Conservation (phyloP, 148 eudicot species). For the Heliosperma pusillum region DNA sequence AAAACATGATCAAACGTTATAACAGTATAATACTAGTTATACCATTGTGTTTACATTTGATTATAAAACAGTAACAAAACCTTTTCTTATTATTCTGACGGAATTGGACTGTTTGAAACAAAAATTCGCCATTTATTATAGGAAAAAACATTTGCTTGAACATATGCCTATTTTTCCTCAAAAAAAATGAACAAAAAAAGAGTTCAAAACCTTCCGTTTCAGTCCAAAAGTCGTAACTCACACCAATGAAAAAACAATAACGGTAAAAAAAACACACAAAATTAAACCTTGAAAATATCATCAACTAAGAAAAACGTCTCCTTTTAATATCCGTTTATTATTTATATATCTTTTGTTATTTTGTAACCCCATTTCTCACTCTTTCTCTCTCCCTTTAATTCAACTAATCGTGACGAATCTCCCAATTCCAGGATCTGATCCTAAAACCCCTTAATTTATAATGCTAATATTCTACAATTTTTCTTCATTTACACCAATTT, state of each 20-base stretch:
- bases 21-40: too few species aligned
- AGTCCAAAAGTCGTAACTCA: not conserved
- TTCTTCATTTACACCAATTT: not conserved
- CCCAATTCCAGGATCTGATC: constrained; percentile 35
- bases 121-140: too few species aligned
- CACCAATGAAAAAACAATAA: not conserved
- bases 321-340: not conserved
- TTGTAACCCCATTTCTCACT: constrained; percentile 13
- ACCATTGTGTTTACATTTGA: too few species aligned
- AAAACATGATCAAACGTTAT: too few species aligned
- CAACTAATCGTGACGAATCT: constrained; percentile 25
- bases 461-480: not conserved
- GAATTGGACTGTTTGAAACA: too few species aligned
- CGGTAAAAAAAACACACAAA: not conserved
- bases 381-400: constrained; percentile 18
- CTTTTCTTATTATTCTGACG: too few species aligned
- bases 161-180: too few species aligned
- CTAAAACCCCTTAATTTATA: not conserved
- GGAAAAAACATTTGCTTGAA: too few species aligned
- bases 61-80: too few species aligned
- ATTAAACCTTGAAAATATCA: constrained; percentile 4
- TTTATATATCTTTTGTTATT: not conserved
- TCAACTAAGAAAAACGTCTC: constrained; percentile 10
- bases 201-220: too few species aligned
- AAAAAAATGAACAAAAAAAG: too few species aligned